Evolutionary conservation across 2,329 filamentous ascomycete species (phyloP).

Genomic region (Colletotrichum aenigma): DNA sequence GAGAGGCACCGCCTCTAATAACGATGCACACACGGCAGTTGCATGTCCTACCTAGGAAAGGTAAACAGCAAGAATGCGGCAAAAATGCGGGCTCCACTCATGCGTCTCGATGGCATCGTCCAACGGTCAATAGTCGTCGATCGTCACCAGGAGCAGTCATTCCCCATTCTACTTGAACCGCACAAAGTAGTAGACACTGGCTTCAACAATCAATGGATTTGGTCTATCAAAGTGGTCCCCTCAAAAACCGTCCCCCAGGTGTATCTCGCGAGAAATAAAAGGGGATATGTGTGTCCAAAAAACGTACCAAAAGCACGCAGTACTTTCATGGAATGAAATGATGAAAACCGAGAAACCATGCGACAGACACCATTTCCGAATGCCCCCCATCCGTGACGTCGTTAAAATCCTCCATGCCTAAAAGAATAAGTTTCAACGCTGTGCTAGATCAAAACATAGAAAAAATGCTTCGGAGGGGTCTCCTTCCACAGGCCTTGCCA

Average conservation of each 20-base stretch:
- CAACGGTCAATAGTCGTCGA: background rate
- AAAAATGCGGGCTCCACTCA: background rate
- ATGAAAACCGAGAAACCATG: background rate
- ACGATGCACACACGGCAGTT: background rate
- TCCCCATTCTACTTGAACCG: background rate
- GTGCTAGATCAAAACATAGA: slow-evolving; percentile 5
- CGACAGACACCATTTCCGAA: slow-evolving; percentile 3
- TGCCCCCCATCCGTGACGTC: slow-evolving; percentile 7
- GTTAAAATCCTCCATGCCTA: slow-evolving; percentile 4
- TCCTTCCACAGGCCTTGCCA: background rate
- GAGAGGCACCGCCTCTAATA: background rate
- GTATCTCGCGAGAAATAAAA: background rate
- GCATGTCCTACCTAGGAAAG: background rate
- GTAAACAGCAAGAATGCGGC: background rate
- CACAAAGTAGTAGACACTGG: background rate
- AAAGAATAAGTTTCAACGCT: background rate
- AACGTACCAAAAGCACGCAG: background rate
- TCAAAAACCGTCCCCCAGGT: background rate
- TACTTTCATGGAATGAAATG: background rate
- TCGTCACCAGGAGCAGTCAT: background rate
- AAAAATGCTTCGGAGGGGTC: background rate
- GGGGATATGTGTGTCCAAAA: background rate
- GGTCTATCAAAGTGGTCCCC: background rate
- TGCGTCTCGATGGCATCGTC: background rate
- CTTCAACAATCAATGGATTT: background rate